Evolutionary conservation across 129 eudicot genomes (phyloP).

Genomic region (Erigeron canadensis): DNA sequence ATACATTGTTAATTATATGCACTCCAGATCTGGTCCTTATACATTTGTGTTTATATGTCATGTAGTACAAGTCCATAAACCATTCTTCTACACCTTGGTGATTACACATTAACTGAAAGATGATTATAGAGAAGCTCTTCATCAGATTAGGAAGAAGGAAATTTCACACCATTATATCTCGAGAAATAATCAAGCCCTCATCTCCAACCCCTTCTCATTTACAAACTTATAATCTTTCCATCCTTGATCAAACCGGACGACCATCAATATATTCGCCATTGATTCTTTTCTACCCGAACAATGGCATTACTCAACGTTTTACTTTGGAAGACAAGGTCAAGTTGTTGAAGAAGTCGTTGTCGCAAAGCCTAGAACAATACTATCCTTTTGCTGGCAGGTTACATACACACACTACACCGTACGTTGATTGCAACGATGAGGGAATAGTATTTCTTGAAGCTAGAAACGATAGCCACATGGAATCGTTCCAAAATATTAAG

Average conservation of each 20-base stretch:
- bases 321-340: not conserved
- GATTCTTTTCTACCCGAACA: not conserved
- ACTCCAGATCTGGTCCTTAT: no score
- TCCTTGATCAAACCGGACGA: not conserved
- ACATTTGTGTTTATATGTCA: no score
- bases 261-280: not conserved
- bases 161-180: not conserved
- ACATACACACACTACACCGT: no score
- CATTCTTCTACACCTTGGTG: not conserved
- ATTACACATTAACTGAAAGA: not conserved
- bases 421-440: slow-evolving; percentile 34
- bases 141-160: not conserved
- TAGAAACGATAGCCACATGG: not conserved
- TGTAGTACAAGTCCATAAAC: no score
- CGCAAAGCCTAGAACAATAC: slow-evolving; percentile 17
- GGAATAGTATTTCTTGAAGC: slow-evolving; percentile 34
- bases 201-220: not conserved
- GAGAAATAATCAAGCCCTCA: not conserved
- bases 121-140: not conserved
- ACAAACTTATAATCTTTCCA: not conserved
- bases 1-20: no score
- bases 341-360: slow-evolving; percentile 15
- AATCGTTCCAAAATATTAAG: not conserved
- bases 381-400: slow-evolving; percentile 39
- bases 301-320: not conserved